Evolutionary conservation across 208 protist genomes (phyloP), one percentile per base, ranked within the genome.

Genomic region (Porcisia deanei): DNA sequence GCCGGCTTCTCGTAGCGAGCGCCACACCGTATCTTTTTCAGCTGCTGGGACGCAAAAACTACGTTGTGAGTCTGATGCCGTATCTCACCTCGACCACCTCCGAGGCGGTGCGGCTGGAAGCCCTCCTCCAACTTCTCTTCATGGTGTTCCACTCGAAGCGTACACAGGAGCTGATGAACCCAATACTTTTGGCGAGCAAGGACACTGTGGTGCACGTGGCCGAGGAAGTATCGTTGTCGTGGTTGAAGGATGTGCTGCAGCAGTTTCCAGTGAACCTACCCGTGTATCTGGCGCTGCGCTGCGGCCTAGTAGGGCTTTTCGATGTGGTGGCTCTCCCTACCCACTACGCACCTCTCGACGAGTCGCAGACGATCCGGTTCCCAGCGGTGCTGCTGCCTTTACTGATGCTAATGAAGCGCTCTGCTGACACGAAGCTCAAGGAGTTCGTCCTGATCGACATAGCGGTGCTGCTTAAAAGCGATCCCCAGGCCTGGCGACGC

Each of bases 81-180:
- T 85, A 94, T 69, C 73, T 97, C 34, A 76, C 64, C 16, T 73
- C 76, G 52, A 68, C 74, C 1, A 8, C 73, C 7, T 73, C 58
- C 59, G 57, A 74, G 34, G 65, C 41, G 25, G 85, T 94, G 60
- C 88, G 87, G 45, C 81, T 85, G 47, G 91, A 97, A 69, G 86
- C 83, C 3, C 75, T 95, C 9, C 78, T 97, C 71, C 85, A 90
- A 59, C 79, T 97, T 39, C 81, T 88, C 58, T 82, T 94, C 25
- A 75, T 97, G 41, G 83, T 85, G 22, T 82, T 76, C 59, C 89
- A 88, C 55, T 97, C 93, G 45, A 79, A 85, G 71, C 79, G 83
- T 30, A 92, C 88, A 14, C 91, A 95, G 75, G 89, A 95, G 79
- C 78, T 94, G 37, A 86, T 97, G 83, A 95, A 92, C 72, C 86